A percentile compares a stretch with the other conserved stretches of the same genome.
Evolutionary conservation across 2,329 filamentous ascomycete genomes (phyloP).

Genomic region (Colletotrichum abscissum): DNA sequence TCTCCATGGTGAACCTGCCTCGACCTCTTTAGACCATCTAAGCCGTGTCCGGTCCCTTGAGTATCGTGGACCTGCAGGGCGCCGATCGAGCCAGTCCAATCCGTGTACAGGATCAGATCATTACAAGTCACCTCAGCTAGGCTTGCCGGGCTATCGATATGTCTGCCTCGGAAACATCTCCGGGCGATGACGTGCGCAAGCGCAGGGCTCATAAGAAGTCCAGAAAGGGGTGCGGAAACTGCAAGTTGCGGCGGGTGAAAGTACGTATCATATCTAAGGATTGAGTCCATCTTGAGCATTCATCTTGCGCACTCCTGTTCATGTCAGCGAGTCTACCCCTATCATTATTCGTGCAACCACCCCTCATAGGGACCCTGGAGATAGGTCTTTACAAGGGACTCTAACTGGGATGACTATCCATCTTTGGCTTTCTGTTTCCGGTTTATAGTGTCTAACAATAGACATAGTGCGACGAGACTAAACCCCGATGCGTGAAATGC

Average conservation of each 20-base stretch:
- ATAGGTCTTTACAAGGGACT: neutral
- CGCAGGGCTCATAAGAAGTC: conserved; percentile 62
- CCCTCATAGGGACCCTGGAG: neutral
- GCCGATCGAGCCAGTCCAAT: too few species aligned
- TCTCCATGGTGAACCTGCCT: neutral
- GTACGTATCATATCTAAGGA: conserved; percentile 44
- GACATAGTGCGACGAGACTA: conserved; percentile 32
- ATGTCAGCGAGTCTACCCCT: neutral
- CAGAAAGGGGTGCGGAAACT: conserved; percentile 65
- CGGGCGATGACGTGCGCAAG: conserved; percentile 35
- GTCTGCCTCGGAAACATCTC: neutral
- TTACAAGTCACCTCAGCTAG: neutral
- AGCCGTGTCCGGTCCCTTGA: neutral
- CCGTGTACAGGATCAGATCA: too few species aligned
- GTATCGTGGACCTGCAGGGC: too few species aligned
- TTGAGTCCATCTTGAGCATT: neutral
- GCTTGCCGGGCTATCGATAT: neutral
- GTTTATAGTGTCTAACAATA: neutral
- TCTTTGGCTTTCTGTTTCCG: neutral
- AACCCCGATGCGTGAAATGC: conserved; percentile 62
- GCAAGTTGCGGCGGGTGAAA: conserved; percentile 65
- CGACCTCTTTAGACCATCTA: neutral
- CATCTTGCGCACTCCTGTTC: neutral
- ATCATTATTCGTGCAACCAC: neutral
- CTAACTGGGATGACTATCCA: conserved; percentile 42